Evolutionary conservation across 2,329 filamentous ascomycete genomes (phyloP), one percentile per base, ranked within the genome.

Genomic region (Talaromyces rugulosus): DNA sequence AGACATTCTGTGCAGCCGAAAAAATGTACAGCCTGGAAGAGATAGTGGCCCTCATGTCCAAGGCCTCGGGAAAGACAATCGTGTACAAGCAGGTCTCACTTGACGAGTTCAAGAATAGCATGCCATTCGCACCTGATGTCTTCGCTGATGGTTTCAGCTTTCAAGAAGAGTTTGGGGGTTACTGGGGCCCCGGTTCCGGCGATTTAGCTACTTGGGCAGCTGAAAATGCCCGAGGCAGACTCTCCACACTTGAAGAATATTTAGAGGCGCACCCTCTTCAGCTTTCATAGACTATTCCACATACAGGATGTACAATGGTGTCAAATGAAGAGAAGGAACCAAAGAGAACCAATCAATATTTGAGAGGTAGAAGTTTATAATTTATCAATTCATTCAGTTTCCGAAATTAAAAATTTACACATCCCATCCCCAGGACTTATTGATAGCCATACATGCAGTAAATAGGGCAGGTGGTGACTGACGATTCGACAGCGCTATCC

Each of bases 161-260:
- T 47, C 64, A 68, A 52, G 65, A 74, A 52, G 70, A 74, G 31
- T 71, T 71, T 44, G 77, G 75, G n/a, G 34, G 34, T 5, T 78
- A 77, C 64, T 78, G 69, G 66, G 76, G 75, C 5, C 68, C 70
- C 1, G 65, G 69, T 18, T 69, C 67, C 3, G 65, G 71, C 65
- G 64, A 72, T 36, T 57, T 69, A 65, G 70, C 77, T 6, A 62
- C 62, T 9, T 71, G 70, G 72, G 67, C 72, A 50, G 63, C 62
- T 31, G 53, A 65, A 27, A 63, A 69, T 60, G 72, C 67, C 11
- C 55, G 66, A 16, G 72, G 69, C 30, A 70, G 67, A 60, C 58
- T 76, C 54, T 69, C 71, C 23, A 73, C 68, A 8, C 70, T 79
- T 51, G 74, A 77, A 61, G 74, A 78, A 70, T 78, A 50, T 50